phyloP scores from a whole-genome alignment of 2,329 filamentous ascomycete genomes.

The Exophiala sideris region DNA sequence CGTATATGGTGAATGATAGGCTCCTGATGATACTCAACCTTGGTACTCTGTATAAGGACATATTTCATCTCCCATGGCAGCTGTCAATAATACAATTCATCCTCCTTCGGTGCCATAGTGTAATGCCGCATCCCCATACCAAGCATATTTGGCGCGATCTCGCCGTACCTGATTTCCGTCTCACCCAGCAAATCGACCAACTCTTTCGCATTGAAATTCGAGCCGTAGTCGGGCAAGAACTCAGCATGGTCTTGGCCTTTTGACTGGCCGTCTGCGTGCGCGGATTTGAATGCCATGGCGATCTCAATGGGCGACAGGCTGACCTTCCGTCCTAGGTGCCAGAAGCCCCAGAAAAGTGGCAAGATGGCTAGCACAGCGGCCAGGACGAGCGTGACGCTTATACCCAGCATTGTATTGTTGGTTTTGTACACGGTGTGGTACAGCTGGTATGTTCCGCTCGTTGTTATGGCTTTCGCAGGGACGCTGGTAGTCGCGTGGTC shows the following conservation, averaged over 20 bases:
- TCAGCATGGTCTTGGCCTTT: not conserved
- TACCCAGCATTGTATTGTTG: constrained; percentile 1
- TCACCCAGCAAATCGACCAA: constrained; percentile 58
- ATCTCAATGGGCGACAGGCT: constrained; percentile 30
- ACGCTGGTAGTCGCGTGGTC: not conserved
- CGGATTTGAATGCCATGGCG: constrained; percentile 21
- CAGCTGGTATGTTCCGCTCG: not conserved
- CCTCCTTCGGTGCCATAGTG: no score
- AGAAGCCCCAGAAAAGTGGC: constrained; percentile 24
- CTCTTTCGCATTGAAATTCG: constrained; percentile 81
- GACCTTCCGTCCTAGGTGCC: constrained; percentile 27
- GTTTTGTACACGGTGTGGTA: constrained; percentile 9
- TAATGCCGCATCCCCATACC: not conserved
- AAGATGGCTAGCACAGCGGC: constrained; percentile 30
- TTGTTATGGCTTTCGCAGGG: not conserved
- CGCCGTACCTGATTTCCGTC: constrained; percentile 2
- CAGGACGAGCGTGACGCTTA: constrained; percentile 29
- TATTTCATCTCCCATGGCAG: no score
- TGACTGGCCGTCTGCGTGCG: not conserved
- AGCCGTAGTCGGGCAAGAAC: not conserved
- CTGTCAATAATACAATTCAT: no score
- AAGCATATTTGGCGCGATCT: constrained; percentile 2
- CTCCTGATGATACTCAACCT: no score
- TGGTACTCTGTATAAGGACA: no score
- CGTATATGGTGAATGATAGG: no score